These are phyloP conservation scores for Xylaria palmicola DNA, from an alignment of 495 filamentous ascomycete genomes.

Conservation along the genomic window DNA sequence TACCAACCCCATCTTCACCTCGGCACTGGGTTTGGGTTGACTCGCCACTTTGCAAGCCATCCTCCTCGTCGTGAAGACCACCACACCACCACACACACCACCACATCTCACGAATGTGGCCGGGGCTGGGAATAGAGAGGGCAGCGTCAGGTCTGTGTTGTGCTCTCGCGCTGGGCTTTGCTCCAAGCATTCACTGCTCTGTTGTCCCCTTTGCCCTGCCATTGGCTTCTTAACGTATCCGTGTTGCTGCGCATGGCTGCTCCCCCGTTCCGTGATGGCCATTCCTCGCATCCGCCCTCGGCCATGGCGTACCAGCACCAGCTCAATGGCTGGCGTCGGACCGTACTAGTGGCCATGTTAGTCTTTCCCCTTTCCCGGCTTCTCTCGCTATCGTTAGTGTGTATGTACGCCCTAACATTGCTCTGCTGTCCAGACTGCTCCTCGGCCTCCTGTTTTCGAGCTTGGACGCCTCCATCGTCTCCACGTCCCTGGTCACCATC, in stretches of 20 bases:
- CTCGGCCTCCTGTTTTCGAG: conserved; percentile 59
- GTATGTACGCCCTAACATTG: conserved; percentile 16
- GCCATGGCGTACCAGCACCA: conserved; percentile 21
- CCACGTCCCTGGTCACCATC: conserved; percentile 61
- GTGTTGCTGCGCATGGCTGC: background rate
- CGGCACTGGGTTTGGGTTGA: too few relatives aligned
- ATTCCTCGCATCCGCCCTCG: background rate
- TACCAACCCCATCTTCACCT: background rate
- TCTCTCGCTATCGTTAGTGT: background rate
- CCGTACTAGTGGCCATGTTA: conserved; percentile 24
- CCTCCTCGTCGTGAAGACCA: too few relatives aligned
- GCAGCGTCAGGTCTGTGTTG: background rate
- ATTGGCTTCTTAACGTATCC: background rate
- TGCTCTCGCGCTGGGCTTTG: background rate
- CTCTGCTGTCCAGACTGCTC: conserved; percentile 41
- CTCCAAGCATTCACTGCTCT: background rate
- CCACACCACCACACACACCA: too few relatives aligned
- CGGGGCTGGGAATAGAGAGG: background rate
- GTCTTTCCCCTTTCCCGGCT: background rate
- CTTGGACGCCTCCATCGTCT: conserved; percentile 63
- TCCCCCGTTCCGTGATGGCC: background rate
- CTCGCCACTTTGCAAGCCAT: too few relatives aligned
- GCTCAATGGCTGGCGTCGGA: conserved; percentile 23
- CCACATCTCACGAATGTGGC: background rate
- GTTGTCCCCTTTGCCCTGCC: background rate